Percentiles rank a stretch among this genome's conserved stretches.
Evolutionary conservation across 768 basidiomycete species (phyloP).

Genomic region (Hericium erinaceus): DNA sequence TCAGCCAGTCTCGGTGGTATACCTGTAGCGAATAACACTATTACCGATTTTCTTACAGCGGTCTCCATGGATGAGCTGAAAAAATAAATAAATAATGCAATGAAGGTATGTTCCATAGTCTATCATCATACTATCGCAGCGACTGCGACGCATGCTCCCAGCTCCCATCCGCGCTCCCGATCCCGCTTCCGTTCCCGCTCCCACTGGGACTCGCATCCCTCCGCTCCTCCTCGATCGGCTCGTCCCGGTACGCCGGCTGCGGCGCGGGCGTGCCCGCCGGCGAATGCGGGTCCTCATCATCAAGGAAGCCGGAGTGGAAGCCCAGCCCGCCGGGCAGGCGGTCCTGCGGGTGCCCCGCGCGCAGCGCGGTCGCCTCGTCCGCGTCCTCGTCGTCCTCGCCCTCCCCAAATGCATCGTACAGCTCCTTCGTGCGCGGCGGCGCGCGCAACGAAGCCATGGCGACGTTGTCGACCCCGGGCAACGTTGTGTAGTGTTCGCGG

Average conservation of each 20-base stretch:
- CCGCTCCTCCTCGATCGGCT: conserved; percentile 29
- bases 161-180: conserved; percentile 53
- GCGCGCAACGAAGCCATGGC: conserved; percentile 63
- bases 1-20: neutral
- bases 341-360: conserved; percentile 26
- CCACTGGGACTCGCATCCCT: conserved; percentile 22
- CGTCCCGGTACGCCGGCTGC: conserved; percentile 40
- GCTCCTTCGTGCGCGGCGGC: conserved; percentile 55
- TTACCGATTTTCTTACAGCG: neutral
- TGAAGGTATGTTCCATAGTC: neutral
- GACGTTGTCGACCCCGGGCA: conserved; percentile 59
- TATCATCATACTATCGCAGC: conserved; percentile 19
- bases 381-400: conserved; percentile 73
- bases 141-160: conserved; percentile 63
- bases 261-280: conserved; percentile 17
- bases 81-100: neutral
- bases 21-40: neutral
- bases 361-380: conserved; percentile 63
- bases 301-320: conserved; percentile 76
- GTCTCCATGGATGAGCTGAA: too few relatives aligned
- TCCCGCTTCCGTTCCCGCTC: conserved; percentile 23
- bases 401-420: conserved; percentile 96
- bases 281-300: conserved; percentile 56
- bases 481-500: conserved; percentile 44
- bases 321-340: conserved; percentile 31